These are phyloP conservation scores for Dictyophora rubrovolvata DNA, from an alignment of 768 basidiomycete genomes.

Conservation along the genomic window DNA sequence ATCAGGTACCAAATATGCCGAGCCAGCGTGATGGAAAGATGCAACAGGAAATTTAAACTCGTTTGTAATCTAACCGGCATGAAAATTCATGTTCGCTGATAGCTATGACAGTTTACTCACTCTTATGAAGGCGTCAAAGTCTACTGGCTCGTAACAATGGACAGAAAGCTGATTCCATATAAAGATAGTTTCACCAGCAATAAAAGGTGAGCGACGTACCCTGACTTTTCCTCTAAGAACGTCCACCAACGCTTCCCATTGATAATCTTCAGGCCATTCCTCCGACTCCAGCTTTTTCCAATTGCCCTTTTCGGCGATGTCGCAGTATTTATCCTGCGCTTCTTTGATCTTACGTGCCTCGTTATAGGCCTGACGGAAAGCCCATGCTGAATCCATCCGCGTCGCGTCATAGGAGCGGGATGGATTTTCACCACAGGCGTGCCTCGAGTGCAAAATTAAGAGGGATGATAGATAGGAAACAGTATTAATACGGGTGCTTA, in stretches of 20 bases:
- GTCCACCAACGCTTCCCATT: constrained; percentile 74
- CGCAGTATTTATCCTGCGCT: constrained; percentile 64
- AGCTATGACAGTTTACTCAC: constrained; percentile 27
- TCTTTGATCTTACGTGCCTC: constrained; percentile 59
- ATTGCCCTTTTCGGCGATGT: constrained; percentile 36
- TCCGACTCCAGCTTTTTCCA: constrained; percentile 22
- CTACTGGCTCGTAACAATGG: constrained; percentile 67
- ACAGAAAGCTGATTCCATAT: constrained; percentile 37
- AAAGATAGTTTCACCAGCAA: not conserved
- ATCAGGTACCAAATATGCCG: constrained; percentile 82
- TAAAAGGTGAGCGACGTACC: constrained; percentile 25
- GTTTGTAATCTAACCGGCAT: constrained; percentile 53
- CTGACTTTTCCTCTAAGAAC: constrained; percentile 82
- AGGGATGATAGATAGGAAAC: constrained; percentile 11
- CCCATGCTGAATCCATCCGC: constrained; percentile 74
- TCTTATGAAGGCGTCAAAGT: constrained; percentile 58
- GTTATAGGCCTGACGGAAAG: constrained; percentile 69
- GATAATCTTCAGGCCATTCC: constrained; percentile 56
- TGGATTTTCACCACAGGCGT: constrained; percentile 42
- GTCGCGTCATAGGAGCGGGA: constrained; percentile 17
- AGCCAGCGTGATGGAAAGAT: constrained; percentile 81
- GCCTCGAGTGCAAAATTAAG: constrained; percentile 26
- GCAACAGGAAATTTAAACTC: constrained; percentile 82
- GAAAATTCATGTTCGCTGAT: not conserved
- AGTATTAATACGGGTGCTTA: constrained; percentile 21